These are phyloP conservation scores for Paramecium sonneborni DNA, from an alignment of 73 alveolate genomes.

Conservation along the genomic window DNA sequence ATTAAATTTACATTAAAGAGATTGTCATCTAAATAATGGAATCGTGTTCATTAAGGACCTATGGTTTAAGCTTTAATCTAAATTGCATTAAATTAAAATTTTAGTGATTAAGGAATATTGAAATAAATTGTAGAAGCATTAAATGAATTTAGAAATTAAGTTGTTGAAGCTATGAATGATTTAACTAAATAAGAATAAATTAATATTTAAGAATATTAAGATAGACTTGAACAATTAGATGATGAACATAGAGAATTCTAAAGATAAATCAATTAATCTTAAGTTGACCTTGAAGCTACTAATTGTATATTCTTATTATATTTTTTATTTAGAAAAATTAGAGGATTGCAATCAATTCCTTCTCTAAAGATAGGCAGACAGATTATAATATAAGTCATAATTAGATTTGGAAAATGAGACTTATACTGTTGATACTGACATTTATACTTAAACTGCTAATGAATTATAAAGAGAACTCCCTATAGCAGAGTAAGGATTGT, in stretches of 20 bases:
- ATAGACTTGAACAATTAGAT: neutral
- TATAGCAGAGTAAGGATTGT: constrained; percentile 43
- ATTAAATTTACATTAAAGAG: neutral
- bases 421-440: constrained; percentile 37
- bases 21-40: constrained; percentile 23
- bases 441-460: neutral
- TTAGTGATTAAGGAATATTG: constrained; percentile 18
- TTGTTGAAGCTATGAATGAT: constrained; percentile 15
- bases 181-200: neutral
- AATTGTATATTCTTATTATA: neutral
- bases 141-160: constrained; percentile 56
- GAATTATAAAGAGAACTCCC: constrained; percentile 3
- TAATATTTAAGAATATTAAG: neutral
- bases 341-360: constrained; percentile 22
- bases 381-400: neutral
- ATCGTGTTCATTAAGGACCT: constrained; percentile 50
- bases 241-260: constrained; percentile 17
- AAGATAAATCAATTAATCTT: neutral
- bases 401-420: constrained; percentile 47
- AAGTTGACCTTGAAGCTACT: neutral
- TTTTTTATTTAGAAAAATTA: constrained; percentile 23
- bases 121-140: constrained; percentile 40
- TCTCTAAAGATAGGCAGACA: neutral
- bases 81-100: neutral
- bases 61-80: constrained; percentile 1